A percentile compares a stretch with the other conserved stretches of the same genome.
These are phyloP conservation scores for Vickermania spadyakhi DNA, from an alignment of 208 protist species.

Conservation along the genomic window DNA sequence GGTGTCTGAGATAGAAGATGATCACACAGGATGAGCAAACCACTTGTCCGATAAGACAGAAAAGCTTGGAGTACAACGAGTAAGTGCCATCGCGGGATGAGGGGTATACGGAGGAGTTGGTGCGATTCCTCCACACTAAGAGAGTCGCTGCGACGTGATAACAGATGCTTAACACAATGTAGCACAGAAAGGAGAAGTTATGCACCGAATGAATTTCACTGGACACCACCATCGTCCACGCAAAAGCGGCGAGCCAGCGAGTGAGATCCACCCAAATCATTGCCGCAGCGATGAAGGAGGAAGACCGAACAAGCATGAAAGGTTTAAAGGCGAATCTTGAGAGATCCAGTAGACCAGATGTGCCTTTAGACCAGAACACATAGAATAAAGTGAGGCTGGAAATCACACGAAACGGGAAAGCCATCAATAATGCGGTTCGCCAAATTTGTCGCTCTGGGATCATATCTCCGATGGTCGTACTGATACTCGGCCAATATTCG, in stretches of 20 bases:
- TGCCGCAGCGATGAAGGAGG: conserved; percentile 31
- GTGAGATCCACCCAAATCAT: conserved; percentile 38
- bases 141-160: conserved; percentile 28
- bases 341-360: conserved; percentile 29
- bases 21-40: conserved; percentile 26
- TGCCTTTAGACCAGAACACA: conserved; percentile 32
- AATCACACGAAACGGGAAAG: conserved; percentile 37
- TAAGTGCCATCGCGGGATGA: conserved; percentile 20
- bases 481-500: conserved; percentile 78
- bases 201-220: conserved; percentile 44
- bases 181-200: conserved; percentile 49
- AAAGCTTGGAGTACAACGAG: conserved; percentile 31
- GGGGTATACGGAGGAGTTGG: conserved; percentile 52
- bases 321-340: conserved; percentile 5
- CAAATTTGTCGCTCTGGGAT: conserved; percentile 65
- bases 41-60: conserved; percentile 32
- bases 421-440: conserved; percentile 43
- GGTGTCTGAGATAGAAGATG: conserved; percentile 40
- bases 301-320: conserved; percentile 28
- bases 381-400: conserved; percentile 54
- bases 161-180: conserved; percentile 44
- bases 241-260: conserved; percentile 28
- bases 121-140: conserved; percentile 32
- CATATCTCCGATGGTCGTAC: conserved; percentile 51
- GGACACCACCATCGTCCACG: conserved; percentile 54